Evolutionary conservation across 228 moss, liverwort and hornwort species (phyloP).

Genomic region (Sphagnum fallax): DNA sequence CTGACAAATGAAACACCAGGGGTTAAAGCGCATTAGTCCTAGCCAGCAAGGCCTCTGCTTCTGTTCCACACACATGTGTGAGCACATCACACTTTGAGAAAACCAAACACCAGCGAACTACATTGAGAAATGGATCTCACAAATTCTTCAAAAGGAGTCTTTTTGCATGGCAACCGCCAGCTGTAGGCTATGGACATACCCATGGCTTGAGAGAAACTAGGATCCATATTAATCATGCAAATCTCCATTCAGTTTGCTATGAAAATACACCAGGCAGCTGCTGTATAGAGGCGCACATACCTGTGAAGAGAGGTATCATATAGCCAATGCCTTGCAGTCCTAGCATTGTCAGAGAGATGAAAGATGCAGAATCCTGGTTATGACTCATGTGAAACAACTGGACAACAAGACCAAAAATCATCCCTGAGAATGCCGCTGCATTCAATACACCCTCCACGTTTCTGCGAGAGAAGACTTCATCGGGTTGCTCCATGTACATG

Average conservation of each 20-base stretch:
- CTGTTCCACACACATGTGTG: not conserved
- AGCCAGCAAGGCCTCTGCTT: constrained; percentile 32
- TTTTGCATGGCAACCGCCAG: not conserved
- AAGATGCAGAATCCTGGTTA: constrained; percentile 27
- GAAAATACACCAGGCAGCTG: too few relatives aligned
- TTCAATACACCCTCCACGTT: constrained; percentile 34
- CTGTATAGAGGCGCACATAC: not conserved
- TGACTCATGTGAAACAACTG: constrained; percentile 30
- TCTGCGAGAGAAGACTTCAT: constrained; percentile 16
- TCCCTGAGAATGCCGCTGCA: constrained; percentile 27
- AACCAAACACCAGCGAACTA: not conserved
- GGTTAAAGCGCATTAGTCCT: constrained; percentile 13
- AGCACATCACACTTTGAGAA: not conserved
- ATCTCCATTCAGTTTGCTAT: too few relatives aligned
- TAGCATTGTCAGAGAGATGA: constrained; percentile 42
- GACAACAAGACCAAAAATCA: constrained; percentile 26
- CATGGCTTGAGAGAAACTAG: not conserved
- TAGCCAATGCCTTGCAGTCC: constrained; percentile 33
- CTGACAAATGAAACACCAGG: constrained; percentile 9
- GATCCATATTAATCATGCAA: not conserved
- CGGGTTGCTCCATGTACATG: constrained; percentile 22
- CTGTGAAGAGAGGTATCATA: constrained; percentile 36
- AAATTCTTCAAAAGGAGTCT: not conserved
- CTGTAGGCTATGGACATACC: not conserved
- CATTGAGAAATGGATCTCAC: not conserved